A percentile compares a stretch with the other conserved stretches of the same genome.
These are phyloP conservation scores for Serpula lacrymans DNA, from an alignment of 768 basidiomycete species.

Conservation along the genomic window DNA sequence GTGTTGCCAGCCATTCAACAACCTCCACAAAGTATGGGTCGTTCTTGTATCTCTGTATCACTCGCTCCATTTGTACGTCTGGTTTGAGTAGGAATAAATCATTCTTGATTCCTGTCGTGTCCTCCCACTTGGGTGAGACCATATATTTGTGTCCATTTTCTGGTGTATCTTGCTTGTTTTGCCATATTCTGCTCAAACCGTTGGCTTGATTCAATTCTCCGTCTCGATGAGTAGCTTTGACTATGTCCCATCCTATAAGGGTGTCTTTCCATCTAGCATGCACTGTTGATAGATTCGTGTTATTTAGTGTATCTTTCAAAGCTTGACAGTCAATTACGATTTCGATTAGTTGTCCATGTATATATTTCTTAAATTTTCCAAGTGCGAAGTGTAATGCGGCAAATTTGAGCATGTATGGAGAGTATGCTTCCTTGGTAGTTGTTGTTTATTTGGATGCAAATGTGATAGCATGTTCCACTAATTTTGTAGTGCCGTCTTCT, in stretches of 20 bases:
- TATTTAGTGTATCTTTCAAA: slow-evolving; percentile 26
- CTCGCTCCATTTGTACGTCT: too few relatives aligned
- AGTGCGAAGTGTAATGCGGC: slow-evolving; percentile 31
- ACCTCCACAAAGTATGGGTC: background rate
- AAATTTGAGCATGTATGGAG: slow-evolving; percentile 34
- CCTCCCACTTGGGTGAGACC: too few relatives aligned
- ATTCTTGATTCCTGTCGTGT: slow-evolving; percentile 13
- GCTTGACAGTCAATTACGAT: slow-evolving; percentile 37
- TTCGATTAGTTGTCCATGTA: slow-evolving; percentile 28
- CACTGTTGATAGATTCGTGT: slow-evolving; percentile 24
- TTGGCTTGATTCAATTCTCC: too few relatives aligned
- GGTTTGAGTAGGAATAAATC: slow-evolving; percentile 12
- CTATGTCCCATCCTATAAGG: too few relatives aligned
- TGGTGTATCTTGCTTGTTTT: too few relatives aligned
- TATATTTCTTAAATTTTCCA: slow-evolving; percentile 28
- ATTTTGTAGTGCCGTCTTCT: too few relatives aligned
- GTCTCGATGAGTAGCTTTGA: too few relatives aligned
- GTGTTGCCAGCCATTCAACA: too few relatives aligned
- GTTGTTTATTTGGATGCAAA: slow-evolving; percentile 33
- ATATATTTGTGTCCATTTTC: too few relatives aligned
- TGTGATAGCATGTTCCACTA: slow-evolving; percentile 15
- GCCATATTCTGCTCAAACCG: too few relatives aligned
- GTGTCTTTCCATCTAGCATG: slow-evolving; percentile 35
- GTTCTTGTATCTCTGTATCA: slow-evolving; percentile 7
- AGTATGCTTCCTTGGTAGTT: slow-evolving; percentile 25